phyloP scores from a whole-genome alignment of 2,329 filamentous ascomycete genomes.

The Beauveria medogensis region DNA sequence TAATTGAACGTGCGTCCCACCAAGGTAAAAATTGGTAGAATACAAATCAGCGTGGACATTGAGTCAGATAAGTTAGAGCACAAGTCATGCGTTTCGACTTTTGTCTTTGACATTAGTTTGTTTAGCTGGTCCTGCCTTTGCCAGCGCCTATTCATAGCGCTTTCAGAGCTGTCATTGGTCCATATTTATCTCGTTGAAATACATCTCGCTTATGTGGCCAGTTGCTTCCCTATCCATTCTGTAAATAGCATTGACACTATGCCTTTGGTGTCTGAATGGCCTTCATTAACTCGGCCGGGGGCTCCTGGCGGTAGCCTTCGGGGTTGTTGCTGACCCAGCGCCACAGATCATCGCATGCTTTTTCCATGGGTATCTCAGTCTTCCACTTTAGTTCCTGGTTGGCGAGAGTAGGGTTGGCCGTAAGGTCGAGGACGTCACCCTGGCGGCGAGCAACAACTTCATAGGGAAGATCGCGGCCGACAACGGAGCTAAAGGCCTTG shows the following conservation, averaged over 20 bases:
- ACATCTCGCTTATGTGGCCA: constrained; percentile 15
- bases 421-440: constrained; percentile 91
- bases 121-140: background rate
- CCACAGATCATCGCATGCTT: constrained; percentile 92
- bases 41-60: no score
- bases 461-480: constrained; percentile 80
- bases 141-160: background rate
- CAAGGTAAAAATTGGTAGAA: background rate
- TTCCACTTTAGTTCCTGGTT: constrained; percentile 90
- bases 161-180: background rate
- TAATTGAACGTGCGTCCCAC: constrained; percentile 12
- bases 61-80: background rate
- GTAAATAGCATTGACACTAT: constrained; percentile 14
- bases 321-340: constrained; percentile 97
- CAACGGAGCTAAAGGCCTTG: constrained; percentile 81
- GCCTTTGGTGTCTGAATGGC: constrained; percentile 39
- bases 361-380: constrained; percentile 80
- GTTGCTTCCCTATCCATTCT: constrained; percentile 9
- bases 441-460: constrained; percentile 73
- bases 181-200: background rate
- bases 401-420: constrained; percentile 79
- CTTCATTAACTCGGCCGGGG: constrained; percentile 74
- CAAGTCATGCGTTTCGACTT: background rate
- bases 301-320: constrained; percentile 84
- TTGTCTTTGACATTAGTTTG: background rate